Base-by-base conservation (phyloP, 2,329 filamentous ascomycete genomes). In the Pseudogymnoascus sp. region DNA sequence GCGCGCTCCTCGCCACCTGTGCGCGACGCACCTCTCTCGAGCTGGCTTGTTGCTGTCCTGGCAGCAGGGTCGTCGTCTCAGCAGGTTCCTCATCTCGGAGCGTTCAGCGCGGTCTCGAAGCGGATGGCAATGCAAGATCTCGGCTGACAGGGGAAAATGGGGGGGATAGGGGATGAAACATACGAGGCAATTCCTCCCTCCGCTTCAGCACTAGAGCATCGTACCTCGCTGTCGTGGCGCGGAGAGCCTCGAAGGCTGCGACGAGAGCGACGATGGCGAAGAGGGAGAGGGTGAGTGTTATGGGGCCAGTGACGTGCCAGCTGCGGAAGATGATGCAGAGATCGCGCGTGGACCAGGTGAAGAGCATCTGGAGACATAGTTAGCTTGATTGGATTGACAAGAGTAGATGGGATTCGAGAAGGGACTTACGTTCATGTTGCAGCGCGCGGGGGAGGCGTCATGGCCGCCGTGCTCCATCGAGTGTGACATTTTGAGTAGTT, bases 311-410 rank as follows among this genome's bases (percentile, higher is more conserved):
- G 74, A 99, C 77, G 76, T 90, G 92, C 94, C 94, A 99, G 75
- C 87, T 85, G 68, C 81, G 82, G 80, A 97, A 99, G 74, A 99
- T 84, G 75, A 99, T 95, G 81, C 94, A 99, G 66, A 99, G 90
- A 76, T 97, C 89, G 61, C 81, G 84, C 2, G 92, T 93, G 74
- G 91, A 85, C 93, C 93, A 99, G 64, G 91, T 97, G 79, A 99
- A 99, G 67, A 97, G 85, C 93, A 97, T 97, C 91, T 96, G 67
- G 4, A 34, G 43, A 5, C 18, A 41, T 35, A 34, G 34, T 34
- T 12, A 37, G 25, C n/a, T 47, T 47, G 34, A 59, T 58, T 50
- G 7, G 3, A 32, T 20, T 30, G 28, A 37, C 1, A n/a, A 35
- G 60, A 61, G 58, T 60, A 47, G 25, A 58, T 43, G 34, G 54